Evolutionary conservation across 2,329 filamentous ascomycete genomes (phyloP).

Genomic region (Teratosphaeria viscida): DNA sequence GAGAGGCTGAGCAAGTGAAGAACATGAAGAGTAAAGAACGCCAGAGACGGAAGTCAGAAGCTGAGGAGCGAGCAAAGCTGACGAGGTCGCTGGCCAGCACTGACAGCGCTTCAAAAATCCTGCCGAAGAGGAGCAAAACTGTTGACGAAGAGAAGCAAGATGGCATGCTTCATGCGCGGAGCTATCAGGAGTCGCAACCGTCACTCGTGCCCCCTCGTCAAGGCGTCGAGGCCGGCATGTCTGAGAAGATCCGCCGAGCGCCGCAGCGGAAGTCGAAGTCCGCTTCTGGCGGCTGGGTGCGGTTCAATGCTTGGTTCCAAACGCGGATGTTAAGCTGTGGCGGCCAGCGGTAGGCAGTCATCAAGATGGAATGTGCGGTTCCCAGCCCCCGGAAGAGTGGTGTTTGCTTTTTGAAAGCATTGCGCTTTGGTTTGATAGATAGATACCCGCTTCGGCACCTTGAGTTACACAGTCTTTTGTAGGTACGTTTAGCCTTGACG

Average conservation of each 20-base stretch:
- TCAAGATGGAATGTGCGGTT: neutral
- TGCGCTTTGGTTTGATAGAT: neutral
- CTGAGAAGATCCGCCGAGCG: conserved; percentile 21
- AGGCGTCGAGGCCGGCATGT: conserved; percentile 14
- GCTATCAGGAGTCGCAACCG: conserved; percentile 18
- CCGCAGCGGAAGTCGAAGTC: conserved; percentile 25
- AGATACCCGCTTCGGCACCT: neutral
- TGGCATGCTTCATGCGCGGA: conserved; percentile 12
- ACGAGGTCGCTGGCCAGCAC: conserved; percentile 1
- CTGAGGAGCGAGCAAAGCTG: conserved; percentile 5
- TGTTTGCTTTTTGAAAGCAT: neutral
- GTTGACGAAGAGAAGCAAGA: conserved; percentile 4
- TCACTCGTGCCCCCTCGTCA: conserved; percentile 14
- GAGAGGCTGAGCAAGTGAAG: conserved; percentile 34
- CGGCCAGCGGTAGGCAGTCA: neutral
- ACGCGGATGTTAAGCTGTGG: conserved; percentile 42
- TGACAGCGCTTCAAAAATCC: conserved; percentile 21
- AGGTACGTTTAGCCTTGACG: neutral
- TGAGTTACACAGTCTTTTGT: no score
- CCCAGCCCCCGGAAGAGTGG: neutral
- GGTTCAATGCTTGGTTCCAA: conserved; percentile 47
- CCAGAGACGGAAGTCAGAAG: conserved; percentile 32
- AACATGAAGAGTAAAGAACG: conserved; percentile 34
- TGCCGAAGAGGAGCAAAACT: conserved; percentile 9
- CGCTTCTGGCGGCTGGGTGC: conserved; percentile 38